Percentiles rank a stretch among this genome's conserved stretches.
Conservation (phyloP, 345 rosid genomes). For the Viola odorata region DNA sequence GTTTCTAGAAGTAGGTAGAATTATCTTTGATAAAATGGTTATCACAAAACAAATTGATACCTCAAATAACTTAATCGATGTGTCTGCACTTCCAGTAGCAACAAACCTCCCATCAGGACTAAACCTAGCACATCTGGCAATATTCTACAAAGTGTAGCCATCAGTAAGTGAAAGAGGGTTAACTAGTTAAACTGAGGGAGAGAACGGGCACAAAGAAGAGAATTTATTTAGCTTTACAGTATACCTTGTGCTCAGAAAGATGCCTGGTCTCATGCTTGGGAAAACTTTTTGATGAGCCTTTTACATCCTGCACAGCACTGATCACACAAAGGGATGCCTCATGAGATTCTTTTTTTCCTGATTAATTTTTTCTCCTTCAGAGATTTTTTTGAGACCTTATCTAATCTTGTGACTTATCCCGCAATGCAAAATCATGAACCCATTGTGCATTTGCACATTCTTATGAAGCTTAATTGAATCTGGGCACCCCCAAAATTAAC, state of each 20-base stretch:
- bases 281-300: slow-evolving; percentile 57
- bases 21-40: background rate
- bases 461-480: too few species aligned
- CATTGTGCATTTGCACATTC: too few species aligned
- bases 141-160: slow-evolving; percentile 39
- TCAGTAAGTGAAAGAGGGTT: slow-evolving; percentile 6
- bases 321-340: slow-evolving; percentile 5
- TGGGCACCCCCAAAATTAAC: too few species aligned
- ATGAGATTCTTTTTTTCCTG: background rate
- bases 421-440: too few species aligned
- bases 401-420: too few species aligned
- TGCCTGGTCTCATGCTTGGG: slow-evolving; percentile 56
- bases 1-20: background rate
- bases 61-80: slow-evolving; percentile 84
- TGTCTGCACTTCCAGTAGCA: slow-evolving; percentile 87
- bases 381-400: too few species aligned
- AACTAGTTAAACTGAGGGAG: too few species aligned
- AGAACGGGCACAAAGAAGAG: too few species aligned
- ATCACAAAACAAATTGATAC: slow-evolving; percentile 20
- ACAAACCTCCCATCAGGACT: slow-evolving; percentile 80
- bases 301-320: slow-evolving; percentile 51
- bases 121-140: slow-evolving; percentile 86
- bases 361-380: background rate
- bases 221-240: background rate
- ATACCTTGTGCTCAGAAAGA: slow-evolving; percentile 80